Percentiles rank a stretch among this genome's conserved stretches.
Evolutionary conservation across 306 rosid species (phyloP).

Genomic region (Benincasa hispida): DNA sequence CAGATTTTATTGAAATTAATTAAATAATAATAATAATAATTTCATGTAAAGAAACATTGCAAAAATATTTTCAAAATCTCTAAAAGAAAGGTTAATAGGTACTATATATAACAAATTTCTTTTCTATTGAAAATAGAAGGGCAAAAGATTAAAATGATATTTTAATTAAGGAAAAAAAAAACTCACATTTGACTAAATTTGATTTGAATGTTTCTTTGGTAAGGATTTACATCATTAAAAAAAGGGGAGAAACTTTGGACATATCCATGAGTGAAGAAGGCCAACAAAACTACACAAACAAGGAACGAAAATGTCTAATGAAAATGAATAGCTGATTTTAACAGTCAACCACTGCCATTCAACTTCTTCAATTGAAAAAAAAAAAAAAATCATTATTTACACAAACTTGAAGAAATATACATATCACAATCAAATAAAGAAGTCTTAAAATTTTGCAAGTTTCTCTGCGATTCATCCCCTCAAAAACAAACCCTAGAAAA

Average conservation of each 20-base stretch:
- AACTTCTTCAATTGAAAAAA: not conserved
- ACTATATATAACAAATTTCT: too few relatives aligned
- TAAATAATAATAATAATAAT: too few relatives aligned
- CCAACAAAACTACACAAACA: not conserved
- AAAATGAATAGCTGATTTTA: not conserved
- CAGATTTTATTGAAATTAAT: too few relatives aligned
- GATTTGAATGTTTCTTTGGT: too few relatives aligned
- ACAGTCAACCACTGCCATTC: not conserved
- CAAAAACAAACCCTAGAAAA: not conserved
- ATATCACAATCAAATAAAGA: not conserved
- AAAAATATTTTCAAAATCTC: too few relatives aligned
- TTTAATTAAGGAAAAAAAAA: too few relatives aligned
- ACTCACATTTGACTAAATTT: too few relatives aligned
- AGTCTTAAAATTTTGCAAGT: not conserved
- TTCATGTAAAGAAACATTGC: too few relatives aligned
- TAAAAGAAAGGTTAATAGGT: too few relatives aligned
- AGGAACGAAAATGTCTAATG: not conserved
- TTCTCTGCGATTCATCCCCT: conserved; percentile 1
- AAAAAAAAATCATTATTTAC: not conserved
- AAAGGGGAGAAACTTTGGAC: not conserved
- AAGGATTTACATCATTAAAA: not conserved
- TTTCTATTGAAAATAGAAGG: too few relatives aligned
- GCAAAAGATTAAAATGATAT: too few relatives aligned
- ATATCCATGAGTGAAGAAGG: not conserved
- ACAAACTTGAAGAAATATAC: conserved; percentile 2